Conservation (phyloP, 2,329 filamentous ascomycete genomes). For the Aspergillus hortae region DNA sequence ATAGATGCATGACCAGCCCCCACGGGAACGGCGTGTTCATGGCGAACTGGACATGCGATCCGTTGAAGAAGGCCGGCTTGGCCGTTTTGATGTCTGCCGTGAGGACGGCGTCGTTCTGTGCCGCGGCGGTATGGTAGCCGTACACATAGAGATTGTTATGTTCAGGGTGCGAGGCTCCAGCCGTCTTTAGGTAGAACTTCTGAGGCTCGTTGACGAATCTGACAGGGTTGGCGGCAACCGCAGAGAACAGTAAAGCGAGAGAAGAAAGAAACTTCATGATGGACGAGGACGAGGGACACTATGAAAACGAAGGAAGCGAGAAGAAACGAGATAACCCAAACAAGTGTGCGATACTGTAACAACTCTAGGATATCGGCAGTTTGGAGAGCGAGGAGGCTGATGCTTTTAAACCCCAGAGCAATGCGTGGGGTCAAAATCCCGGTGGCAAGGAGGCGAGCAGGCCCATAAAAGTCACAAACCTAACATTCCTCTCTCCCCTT, state of each 20-base stretch:
- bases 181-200: constrained; percentile 31
- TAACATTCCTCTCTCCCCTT: neutral
- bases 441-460: neutral
- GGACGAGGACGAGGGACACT: neutral
- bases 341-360: neutral
- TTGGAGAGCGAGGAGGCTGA: no score
- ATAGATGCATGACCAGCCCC: constrained; percentile 25
- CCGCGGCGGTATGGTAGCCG: constrained; percentile 41
- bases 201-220: constrained; percentile 15
- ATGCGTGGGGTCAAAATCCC: neutral
- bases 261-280: constrained; percentile 28
- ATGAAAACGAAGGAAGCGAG: constrained; percentile 3
- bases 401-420: no score
- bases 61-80: constrained; percentile 29
- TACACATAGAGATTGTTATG: constrained; percentile 37
- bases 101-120: constrained; percentile 36
- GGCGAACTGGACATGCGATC: constrained; percentile 29
- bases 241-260: constrained; percentile 26
- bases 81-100: constrained; percentile 20
- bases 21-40: constrained; percentile 28
- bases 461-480: neutral
- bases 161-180: constrained; percentile 18
- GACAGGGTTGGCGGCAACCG: constrained; percentile 24
- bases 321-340: neutral
- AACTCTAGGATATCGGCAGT: neutral